Evolutionary conservation across 2,329 filamentous ascomycete species (phyloP).

Genomic region (Pseudogymnoascus sp.): DNA sequence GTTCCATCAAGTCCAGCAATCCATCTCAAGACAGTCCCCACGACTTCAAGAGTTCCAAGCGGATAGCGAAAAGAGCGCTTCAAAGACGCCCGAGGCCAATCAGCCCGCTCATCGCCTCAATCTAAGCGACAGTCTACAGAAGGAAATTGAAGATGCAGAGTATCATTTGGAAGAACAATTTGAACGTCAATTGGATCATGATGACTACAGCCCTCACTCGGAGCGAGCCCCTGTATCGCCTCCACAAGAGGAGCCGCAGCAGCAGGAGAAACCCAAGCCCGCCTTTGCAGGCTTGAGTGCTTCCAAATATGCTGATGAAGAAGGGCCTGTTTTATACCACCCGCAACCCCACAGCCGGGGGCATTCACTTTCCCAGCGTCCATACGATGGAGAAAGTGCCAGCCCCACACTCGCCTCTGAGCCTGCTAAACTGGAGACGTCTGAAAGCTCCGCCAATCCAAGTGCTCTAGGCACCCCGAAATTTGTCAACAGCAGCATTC

Average conservation of each 20-base stretch:
- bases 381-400: conserved; percentile 53
- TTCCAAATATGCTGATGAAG: conserved; percentile 46
- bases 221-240: conserved; percentile 23
- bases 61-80: conserved; percentile 54
- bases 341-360: conserved; percentile 68
- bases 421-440: conserved; percentile 41
- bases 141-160: conserved; percentile 78
- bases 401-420: conserved; percentile 27
- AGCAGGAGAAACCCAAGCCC: conserved; percentile 19
- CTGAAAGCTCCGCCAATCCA: conserved; percentile 67
- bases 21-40: conserved; percentile 44
- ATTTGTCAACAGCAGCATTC: conserved; percentile 42
- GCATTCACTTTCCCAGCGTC: conserved; percentile 63
- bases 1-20: conserved; percentile 30
- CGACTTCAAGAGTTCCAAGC: conserved; percentile 68
- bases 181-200: conserved; percentile 70
- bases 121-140: conserved; percentile 70
- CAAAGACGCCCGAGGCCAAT: conserved; percentile 47
- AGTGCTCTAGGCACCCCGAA: conserved; percentile 64
- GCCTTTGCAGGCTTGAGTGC: conserved; percentile 22
- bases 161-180: conserved; percentile 79
- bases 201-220: conserved; percentile 64
- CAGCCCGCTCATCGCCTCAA: conserved; percentile 62
- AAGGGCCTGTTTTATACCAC: conserved; percentile 59
- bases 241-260: conserved; percentile 18